A percentile compares a stretch with the other conserved stretches of the same genome.
phyloP scores from a whole-genome alignment of 2,329 filamentous ascomycete genomes.

The Lecanicillium sp. region DNA sequence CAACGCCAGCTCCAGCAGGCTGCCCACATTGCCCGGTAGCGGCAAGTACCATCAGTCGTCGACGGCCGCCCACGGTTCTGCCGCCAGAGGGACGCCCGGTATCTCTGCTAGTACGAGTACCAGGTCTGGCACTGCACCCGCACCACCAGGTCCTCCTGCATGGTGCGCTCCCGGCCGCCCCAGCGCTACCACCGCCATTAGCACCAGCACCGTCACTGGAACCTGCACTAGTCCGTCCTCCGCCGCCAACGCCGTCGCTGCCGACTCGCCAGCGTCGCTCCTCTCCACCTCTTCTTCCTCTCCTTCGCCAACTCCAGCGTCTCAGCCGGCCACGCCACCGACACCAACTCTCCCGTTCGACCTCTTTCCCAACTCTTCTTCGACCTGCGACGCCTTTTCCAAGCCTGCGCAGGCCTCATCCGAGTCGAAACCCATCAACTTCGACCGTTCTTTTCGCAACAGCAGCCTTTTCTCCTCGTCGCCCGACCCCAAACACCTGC shows the following conservation, averaged over 20 bases:
- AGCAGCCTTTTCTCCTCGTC: no score
- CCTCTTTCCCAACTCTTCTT: no score
- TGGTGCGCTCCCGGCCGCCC: background rate
- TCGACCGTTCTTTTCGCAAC: no score
- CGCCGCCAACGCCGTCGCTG: constrained; percentile 1
- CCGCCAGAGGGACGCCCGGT: background rate
- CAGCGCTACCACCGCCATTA: background rate
- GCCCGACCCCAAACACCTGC: no score
- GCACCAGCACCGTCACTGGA: background rate
- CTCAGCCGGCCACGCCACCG: constrained; percentile 15
- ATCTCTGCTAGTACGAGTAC: background rate
- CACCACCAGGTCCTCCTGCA: background rate
- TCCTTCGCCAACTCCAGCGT: constrained; percentile 15
- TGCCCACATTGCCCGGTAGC: constrained; percentile 1
- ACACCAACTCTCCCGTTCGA: background rate
- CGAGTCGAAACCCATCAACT: no score
- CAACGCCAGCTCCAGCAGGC: no score
- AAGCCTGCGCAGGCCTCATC: no score
- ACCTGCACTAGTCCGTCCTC: constrained; percentile 3
- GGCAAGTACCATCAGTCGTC: constrained; percentile 1
- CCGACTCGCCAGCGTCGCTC: constrained; percentile 8
- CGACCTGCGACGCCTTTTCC: no score
- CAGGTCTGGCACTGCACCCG: background rate
- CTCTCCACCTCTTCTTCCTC: constrained; percentile 13
- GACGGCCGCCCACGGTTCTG: background rate